Evolutionary conservation across 2,329 filamentous ascomycete species (phyloP), one percentile per base, ranked within the genome.

Genomic region (Cladobotryum protrusum): DNA sequence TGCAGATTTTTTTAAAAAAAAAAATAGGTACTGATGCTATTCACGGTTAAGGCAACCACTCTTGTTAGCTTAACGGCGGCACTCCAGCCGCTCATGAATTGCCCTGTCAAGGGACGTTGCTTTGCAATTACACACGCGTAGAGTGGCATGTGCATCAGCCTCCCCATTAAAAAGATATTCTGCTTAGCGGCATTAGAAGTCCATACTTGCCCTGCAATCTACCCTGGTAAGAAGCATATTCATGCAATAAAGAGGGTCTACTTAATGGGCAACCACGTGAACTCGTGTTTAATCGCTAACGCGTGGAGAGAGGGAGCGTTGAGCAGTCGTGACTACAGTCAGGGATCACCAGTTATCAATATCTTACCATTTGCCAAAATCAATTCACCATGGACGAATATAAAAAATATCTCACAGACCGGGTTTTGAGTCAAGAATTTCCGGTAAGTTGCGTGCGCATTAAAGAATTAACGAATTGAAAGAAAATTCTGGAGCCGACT

Each of bases 361-460:
- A 8, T 29, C 24, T 29, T 9, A 18, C 3, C 17, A 13, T 4
- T 42, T 32, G 7, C 17, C 13, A 2, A 36, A 29, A 29, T 8
- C 24, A 29, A 29, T 29, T 29, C 11, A n/a, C 14, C 39, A 81
- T 82, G 79, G 74, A 77, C 2, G 80, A 85, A 56, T 84, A 88
- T 63, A 82, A 75, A 57, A 83, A 82, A 50, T 92, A 83, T 60
- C 78, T 96, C 6, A 86, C 87, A 4, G 82, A 84, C 58, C 81
- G 85, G 61, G 78, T 96, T 50, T 75, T 96, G 55, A 85, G 82
- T 51, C 88, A 95, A 62, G 81, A 84, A 57, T 81, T 81, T 56
- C 78, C 85, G 55, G 87, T 92, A 68, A 62, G 80, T 66, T 15
- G 29, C 35, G 24, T n/a, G 35, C 35, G 35, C 5, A 15, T 19